Percentiles rank a stretch among this genome's conserved stretches.
phyloP scores from a whole-genome alignment of 441 rosid species.

The Pelargonium myrrhifolium region DNA sequence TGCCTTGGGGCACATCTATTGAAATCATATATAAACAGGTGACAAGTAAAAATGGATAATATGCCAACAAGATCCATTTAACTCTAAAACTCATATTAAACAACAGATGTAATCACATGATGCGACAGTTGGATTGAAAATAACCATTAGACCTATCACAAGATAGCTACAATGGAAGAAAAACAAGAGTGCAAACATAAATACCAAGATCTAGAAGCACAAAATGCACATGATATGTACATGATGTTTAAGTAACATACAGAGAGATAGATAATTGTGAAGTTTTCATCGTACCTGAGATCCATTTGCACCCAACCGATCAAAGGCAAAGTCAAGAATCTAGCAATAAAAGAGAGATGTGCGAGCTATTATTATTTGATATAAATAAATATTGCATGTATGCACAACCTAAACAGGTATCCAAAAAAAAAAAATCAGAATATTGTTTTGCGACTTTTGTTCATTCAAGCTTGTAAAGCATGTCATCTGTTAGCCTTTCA shows the following conservation, averaged over 20 bases:
- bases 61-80: not conserved
- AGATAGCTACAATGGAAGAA: not conserved
- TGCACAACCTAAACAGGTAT: too few relatives aligned
- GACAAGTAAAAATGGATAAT: not conserved
- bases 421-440: too few relatives aligned
- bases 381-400: not conserved
- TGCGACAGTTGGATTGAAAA: not conserved
- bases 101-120: not conserved
- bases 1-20: not conserved
- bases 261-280: not conserved
- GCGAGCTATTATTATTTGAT: not conserved
- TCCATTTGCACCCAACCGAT: constrained; percentile 80
- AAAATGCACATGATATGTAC: not conserved
- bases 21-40: not conserved
- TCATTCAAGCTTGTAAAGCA: not conserved
- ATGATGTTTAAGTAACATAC: not conserved
- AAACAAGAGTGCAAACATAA: not conserved
- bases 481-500: not conserved
- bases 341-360: constrained; percentile 15
- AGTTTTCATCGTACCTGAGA: constrained; percentile 44
- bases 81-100: not conserved
- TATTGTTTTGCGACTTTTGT: too few relatives aligned
- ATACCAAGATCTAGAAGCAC: not conserved
- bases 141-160: not conserved
- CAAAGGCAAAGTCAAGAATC: constrained; percentile 92